Evolutionary conservation across 2,329 filamentous ascomycete species (phyloP).

Genomic region (Colletotrichum lentis): DNA sequence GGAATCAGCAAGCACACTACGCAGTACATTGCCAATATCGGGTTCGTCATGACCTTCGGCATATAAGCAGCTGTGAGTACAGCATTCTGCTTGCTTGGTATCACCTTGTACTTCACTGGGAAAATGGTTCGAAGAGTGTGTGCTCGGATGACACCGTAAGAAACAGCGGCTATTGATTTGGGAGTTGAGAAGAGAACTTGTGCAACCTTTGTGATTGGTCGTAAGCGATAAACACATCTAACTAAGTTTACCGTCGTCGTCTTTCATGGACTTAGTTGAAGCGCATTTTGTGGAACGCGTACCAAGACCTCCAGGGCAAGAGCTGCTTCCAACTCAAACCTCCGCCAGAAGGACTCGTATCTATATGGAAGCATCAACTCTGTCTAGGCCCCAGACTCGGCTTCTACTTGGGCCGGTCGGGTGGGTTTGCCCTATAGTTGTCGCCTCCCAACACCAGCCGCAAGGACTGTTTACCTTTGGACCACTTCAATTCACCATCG

Average conservation of each 20-base stretch:
- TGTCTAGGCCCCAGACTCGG: too few relatives aligned
- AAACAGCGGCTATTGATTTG: neutral
- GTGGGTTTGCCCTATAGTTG: too few relatives aligned
- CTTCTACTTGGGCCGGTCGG: too few relatives aligned
- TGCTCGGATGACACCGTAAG: conserved; percentile 14
- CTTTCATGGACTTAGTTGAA: neutral
- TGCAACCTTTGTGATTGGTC: neutral
- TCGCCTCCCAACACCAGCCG: too few relatives aligned
- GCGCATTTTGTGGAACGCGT: too few relatives aligned
- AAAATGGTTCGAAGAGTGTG: conserved; percentile 20
- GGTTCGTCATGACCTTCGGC: conserved; percentile 26
- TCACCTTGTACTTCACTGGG: conserved; percentile 24
- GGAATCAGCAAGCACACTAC: conserved; percentile 33
- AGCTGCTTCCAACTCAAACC: neutral
- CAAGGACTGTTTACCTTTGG: too few relatives aligned
- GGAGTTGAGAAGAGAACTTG: neutral
- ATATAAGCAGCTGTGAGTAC: conserved; percentile 33
- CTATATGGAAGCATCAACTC: too few relatives aligned
- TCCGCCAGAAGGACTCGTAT: too few relatives aligned
- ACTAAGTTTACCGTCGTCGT: neutral
- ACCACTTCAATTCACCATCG: too few relatives aligned
- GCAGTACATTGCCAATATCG: conserved; percentile 38
- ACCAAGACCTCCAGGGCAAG: neutral
- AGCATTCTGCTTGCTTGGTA: conserved; percentile 23
- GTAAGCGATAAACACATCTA: neutral